Percentiles rank a stretch among this genome's conserved stretches.
phyloP scores from a whole-genome alignment of 2,329 filamentous ascomycete species.

The Pseudopyrenochaeta lycopersici region DNA sequence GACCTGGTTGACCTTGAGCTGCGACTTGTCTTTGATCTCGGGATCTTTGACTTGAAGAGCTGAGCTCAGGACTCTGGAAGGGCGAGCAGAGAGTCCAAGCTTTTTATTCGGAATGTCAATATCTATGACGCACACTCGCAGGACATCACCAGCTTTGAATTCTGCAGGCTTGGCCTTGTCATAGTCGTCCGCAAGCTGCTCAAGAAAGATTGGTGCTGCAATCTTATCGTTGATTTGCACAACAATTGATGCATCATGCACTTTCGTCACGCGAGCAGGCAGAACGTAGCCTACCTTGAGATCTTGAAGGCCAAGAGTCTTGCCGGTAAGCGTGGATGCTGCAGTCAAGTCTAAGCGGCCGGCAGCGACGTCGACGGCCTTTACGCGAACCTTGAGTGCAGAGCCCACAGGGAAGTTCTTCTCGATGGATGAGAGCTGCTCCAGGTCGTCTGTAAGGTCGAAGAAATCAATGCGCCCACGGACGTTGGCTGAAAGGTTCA shows the following conservation, averaged over 20 bases:
- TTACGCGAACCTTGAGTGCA: slow-evolving; percentile 81
- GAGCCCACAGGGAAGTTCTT: slow-evolving; percentile 90
- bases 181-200: slow-evolving; percentile 88
- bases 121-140: slow-evolving; percentile 84
- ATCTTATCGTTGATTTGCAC: slow-evolving; percentile 85
- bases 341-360: slow-evolving; percentile 86
- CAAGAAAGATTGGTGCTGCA: slow-evolving; percentile 80
- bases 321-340: slow-evolving; percentile 65
- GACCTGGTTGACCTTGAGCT: slow-evolving; percentile 79
- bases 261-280: slow-evolving; percentile 83
- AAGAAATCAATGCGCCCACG: slow-evolving; percentile 83
- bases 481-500: slow-evolving; percentile 87
- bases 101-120: slow-evolving; percentile 87
- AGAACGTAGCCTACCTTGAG: slow-evolving; percentile 83
- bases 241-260: slow-evolving; percentile 82
- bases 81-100: slow-evolving; percentile 80
- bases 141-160: slow-evolving; percentile 83
- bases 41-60: slow-evolving; percentile 81
- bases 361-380: slow-evolving; percentile 74
- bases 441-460: slow-evolving; percentile 87
- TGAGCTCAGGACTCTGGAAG: slow-evolving; percentile 89
- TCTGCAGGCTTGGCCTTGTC: slow-evolving; percentile 77
- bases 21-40: slow-evolving; percentile 75
- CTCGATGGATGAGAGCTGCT: slow-evolving; percentile 76
- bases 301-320: slow-evolving; percentile 72